Evolutionary conservation across 495 filamentous ascomycete species (phyloP), one percentile per base, ranked within the genome.

Genomic region (Umbilicaria muhlenbergii): DNA sequence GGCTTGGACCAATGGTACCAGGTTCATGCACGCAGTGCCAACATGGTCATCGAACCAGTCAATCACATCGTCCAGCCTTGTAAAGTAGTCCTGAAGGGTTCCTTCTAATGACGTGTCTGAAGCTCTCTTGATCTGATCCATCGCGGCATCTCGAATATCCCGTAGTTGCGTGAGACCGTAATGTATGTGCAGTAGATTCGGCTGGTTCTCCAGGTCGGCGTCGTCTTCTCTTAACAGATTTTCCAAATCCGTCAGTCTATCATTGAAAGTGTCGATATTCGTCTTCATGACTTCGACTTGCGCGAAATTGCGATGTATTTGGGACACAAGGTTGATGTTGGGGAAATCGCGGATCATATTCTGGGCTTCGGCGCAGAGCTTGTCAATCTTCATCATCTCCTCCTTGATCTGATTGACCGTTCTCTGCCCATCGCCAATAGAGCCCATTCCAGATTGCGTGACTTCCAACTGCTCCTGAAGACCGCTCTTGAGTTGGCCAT

Each of bases 311-410:
- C 87, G 73, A 62, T 99, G 91, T 21, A 92, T 84, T 60, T 89
- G 83, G 17, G 87, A 86, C 34, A 96, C 78, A 50, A 84, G 67
- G 59, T 95, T 94, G 62, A 99, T 94, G 55, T 91, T 84, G 32
- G 92, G 84, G 58, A 99, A 99, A 65, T 96, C 91, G 45, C 80
- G 75, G 45, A 96, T 94, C 75, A 94, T 94, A 53, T 82, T 79
- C 65, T 96, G 89, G 39, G 86, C 83, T 59, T 96, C 92, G 46
- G 85, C 83, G 64, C 91, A 96, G 40, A 99, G 73, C 68, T 87
- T 89, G 63, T 96, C 92, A 59, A 99, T 95, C 63, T 91, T 91
- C 68, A 87, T 81, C 70, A 99, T 88, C 67, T 96, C 91, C 54
- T 96, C 92, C 61, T 89, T 89, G 54, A 94, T 94, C 48, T 78